Evolutionary conservation across 768 basidiomycete genomes (phyloP).

Genomic region (Auriscalpium orientale): DNA sequence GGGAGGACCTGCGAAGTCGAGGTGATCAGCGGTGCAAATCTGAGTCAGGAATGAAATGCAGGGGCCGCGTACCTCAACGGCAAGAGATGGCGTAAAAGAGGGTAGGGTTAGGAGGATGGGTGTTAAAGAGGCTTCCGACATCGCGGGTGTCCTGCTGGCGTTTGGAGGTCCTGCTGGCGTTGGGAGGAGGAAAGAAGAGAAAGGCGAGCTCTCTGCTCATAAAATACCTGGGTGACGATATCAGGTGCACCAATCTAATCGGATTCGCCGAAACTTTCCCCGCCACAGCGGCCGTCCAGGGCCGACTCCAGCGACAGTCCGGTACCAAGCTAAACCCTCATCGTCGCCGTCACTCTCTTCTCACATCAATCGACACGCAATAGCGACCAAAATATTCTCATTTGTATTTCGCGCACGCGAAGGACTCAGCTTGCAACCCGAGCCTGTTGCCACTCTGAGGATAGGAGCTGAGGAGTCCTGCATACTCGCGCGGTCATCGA

Average conservation of each 20-base stretch:
- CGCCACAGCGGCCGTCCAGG: too few relatives aligned
- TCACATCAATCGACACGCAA: too few relatives aligned
- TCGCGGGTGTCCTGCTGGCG: neutral
- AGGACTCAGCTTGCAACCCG: too few relatives aligned
- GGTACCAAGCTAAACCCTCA: too few relatives aligned
- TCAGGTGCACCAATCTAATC: neutral
- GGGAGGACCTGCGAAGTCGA: constrained; percentile 45
- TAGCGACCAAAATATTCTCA: too few relatives aligned
- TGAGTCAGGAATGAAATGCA: constrained; percentile 3
- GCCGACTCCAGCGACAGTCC: too few relatives aligned
- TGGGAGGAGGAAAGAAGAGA: neutral
- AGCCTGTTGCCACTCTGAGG: too few relatives aligned
- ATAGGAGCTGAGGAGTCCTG: too few relatives aligned
- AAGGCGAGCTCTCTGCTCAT: neutral
- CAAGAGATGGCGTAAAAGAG: constrained; percentile 47
- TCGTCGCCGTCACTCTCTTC: too few relatives aligned
- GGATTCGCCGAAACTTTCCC: neutral
- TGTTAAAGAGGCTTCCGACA: constrained; percentile 26
- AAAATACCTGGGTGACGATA: neutral
- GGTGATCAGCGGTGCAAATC: constrained; percentile 5
- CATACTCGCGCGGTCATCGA: too few relatives aligned
- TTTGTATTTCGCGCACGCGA: too few relatives aligned
- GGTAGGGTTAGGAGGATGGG: constrained; percentile 50
- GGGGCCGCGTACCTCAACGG: constrained; percentile 43
- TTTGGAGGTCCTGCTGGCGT: neutral